Conservation (phyloP, 805 yeast genomes). For the Nakazawaea ambrosiae region DNA sequence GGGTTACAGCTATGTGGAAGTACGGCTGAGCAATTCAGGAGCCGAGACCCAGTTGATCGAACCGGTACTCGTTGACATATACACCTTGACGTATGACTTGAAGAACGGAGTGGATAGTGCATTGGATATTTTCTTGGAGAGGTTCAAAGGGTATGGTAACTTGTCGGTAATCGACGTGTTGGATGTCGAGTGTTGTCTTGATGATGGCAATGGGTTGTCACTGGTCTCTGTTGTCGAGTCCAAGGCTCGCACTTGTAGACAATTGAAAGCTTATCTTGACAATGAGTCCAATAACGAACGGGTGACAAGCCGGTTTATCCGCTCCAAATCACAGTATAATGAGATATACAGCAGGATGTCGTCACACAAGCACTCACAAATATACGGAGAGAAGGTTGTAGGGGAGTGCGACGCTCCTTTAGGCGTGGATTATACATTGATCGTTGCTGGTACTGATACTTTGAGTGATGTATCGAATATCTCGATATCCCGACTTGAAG, state of each 20-base stretch:
- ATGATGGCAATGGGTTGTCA: no score
- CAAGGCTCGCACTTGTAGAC: no score
- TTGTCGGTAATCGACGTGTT: conserved; percentile 2
- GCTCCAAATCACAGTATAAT: not conserved
- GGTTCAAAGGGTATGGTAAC: conserved; percentile 1
- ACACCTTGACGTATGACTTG: conserved; percentile 1
- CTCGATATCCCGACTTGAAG: conserved; percentile 1
- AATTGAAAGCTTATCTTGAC: no score
- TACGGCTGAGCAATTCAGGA: not conserved
- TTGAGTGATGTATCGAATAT: not conserved
- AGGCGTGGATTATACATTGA: conserved; percentile 5
- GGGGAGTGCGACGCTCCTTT: conserved; percentile 5
- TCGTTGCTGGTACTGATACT: conserved; percentile 3
- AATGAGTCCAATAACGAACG: no score
- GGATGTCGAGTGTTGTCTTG: conserved; percentile 1
- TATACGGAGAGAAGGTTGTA: not conserved
- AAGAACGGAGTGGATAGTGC: no score
- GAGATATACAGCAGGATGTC: not conserved
- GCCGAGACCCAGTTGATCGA: not conserved
- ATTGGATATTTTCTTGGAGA: not conserved
- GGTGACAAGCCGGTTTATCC: no score
- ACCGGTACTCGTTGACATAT: conserved; percentile 3
- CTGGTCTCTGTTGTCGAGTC: no score
- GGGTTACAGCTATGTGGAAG: conserved; percentile 2
- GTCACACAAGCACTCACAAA: no score